phyloP scores from a whole-genome alignment of 768 basidiomycete species.

The Kockovaella imperatae region DNA sequence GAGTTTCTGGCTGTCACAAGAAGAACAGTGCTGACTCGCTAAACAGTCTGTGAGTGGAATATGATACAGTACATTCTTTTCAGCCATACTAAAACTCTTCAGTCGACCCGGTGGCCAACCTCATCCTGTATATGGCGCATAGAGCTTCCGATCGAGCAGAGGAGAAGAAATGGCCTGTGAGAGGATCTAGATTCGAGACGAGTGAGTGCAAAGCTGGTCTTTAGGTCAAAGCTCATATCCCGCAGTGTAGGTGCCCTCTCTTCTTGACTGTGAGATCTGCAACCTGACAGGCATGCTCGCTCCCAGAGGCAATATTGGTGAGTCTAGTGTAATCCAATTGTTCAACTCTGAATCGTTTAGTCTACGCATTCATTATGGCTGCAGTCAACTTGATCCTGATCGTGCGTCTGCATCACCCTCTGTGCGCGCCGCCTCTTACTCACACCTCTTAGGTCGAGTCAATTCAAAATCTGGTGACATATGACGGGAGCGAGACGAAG shows the following conservation, averaged over 20 bases:
- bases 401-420: slow-evolving; percentile 39
- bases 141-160: slow-evolving; percentile 64
- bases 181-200: slow-evolving; percentile 80
- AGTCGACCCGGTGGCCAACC: slow-evolving; percentile 46
- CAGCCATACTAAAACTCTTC: background rate
- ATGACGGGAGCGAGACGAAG: slow-evolving; percentile 51
- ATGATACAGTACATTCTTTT: background rate
- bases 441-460: slow-evolving; percentile 61
- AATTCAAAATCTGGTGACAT: slow-evolving; percentile 59
- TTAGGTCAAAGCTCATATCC: background rate
- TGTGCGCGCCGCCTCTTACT: background rate
- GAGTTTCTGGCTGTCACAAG: slow-evolving; percentile 5
- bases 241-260: slow-evolving; percentile 10
- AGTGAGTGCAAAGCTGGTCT: slow-evolving; percentile 20
- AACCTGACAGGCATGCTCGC: slow-evolving; percentile 2
- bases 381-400: slow-evolving; percentile 85
- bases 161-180: slow-evolving; percentile 80
- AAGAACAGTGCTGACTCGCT: background rate
- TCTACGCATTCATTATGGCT: slow-evolving; percentile 82
- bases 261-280: background rate
- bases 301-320: slow-evolving; percentile 26
- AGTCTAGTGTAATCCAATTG: background rate
- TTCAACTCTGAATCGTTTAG: slow-evolving; percentile 21
- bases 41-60: background rate
- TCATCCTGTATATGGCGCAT: slow-evolving; percentile 60